Evolutionary conservation across 768 basidiomycete species (phyloP).

Genomic region (Russula abietina): DNA sequence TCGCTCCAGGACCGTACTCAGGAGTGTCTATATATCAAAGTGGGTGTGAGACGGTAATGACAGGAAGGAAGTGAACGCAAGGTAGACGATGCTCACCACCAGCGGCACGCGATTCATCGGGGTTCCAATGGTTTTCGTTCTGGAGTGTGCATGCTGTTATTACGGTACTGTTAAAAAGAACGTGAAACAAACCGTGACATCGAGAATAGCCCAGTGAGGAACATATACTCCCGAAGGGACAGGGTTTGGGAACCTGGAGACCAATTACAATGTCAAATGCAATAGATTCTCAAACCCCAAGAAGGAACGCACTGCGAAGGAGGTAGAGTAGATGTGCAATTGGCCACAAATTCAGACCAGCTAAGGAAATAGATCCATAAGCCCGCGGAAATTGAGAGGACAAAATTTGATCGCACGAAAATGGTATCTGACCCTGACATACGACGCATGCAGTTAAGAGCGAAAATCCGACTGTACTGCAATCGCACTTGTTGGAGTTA

Average conservation of each 20-base stretch:
- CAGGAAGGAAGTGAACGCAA: too few relatives aligned
- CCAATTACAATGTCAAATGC: background rate
- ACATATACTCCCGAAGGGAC: conserved; percentile 9
- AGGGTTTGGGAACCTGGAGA: conserved; percentile 3
- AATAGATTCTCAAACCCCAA: too few relatives aligned
- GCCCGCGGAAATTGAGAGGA: background rate
- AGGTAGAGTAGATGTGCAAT: background rate
- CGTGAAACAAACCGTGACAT: background rate
- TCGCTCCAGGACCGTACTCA: background rate
- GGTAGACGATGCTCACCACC: background rate
- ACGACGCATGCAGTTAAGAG: background rate
- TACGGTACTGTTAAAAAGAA: background rate
- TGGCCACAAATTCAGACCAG: background rate
- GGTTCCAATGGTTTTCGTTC: background rate
- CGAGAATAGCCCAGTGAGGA: conserved; percentile 1
- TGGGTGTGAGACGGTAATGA: background rate
- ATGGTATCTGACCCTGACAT: background rate
- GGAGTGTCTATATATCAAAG: background rate
- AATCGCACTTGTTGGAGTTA: background rate
- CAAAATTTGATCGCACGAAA: background rate
- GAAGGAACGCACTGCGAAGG: conserved; percentile 1
- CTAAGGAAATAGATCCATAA: background rate
- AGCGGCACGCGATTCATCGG: background rate
- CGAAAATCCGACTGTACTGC: conserved; percentile 2
- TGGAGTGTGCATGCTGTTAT: background rate